A percentile compares a stretch with the other conserved stretches of the same genome.
Conservation (phyloP, 2,329 filamentous ascomycete species). For the Aspergillus sp. region DNA sequence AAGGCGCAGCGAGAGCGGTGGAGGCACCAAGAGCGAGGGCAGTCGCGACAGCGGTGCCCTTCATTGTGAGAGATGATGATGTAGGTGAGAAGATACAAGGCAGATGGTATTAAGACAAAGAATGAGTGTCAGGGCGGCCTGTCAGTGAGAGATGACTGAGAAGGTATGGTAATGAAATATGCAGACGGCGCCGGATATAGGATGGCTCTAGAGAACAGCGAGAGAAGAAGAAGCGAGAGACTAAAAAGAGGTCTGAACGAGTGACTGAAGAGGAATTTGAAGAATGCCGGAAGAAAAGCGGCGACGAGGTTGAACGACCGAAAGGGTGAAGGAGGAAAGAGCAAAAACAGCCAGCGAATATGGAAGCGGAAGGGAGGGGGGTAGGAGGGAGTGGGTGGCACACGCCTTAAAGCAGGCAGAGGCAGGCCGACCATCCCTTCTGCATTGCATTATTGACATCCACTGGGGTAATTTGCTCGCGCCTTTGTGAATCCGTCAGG, state of each 20-base stretch:
- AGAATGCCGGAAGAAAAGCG: constrained; percentile 12
- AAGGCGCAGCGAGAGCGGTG: constrained; percentile 48
- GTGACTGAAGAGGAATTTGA: constrained; percentile 18
- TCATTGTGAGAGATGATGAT: constrained; percentile 49
- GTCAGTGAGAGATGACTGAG: neutral
- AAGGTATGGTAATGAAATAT: constrained; percentile 2
- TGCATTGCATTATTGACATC: constrained; percentile 1
- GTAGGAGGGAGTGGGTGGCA: constrained; percentile 5
- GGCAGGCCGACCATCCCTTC: constrained; percentile 11
- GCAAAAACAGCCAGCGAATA: constrained; percentile 2
- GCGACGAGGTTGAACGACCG: constrained; percentile 7
- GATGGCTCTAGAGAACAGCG: neutral
- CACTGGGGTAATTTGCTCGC: neutral
- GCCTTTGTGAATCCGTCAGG: neutral
- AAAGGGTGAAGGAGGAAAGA: constrained; percentile 1
- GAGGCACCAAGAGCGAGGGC: constrained; percentile 51
- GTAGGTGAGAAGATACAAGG: neutral
- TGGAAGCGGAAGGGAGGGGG: neutral
- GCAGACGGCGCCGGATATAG: constrained; percentile 1
- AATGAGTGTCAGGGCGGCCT: constrained; percentile 1
- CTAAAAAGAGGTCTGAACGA: constrained; percentile 20
- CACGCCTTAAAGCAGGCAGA: constrained; percentile 11
- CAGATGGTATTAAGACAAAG: neutral
- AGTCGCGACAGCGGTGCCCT: constrained; percentile 52
- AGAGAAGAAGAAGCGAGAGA: constrained; percentile 10